These are phyloP conservation scores for Candida broadrunensis DNA, from an alignment of 805 yeast genomes.

Conservation along the genomic window DNA sequence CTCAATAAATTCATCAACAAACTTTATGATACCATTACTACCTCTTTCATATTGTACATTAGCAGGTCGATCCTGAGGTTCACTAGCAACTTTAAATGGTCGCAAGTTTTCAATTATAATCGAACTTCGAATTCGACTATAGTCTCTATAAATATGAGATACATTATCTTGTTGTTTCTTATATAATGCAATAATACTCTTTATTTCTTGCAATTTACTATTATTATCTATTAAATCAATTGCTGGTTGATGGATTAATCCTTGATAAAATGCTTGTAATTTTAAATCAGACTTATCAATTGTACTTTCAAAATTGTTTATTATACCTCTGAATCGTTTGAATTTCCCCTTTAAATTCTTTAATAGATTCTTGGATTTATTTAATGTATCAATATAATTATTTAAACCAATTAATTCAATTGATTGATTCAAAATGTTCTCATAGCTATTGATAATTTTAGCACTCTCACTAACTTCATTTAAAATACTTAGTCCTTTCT, in stretches of 20 bases:
- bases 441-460: conserved; percentile 37
- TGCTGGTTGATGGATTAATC: conserved; percentile 2
- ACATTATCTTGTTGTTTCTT: conserved; percentile 18
- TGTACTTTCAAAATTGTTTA: conserved; percentile 54
- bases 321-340: conserved; percentile 63
- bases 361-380: conserved; percentile 44
- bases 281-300: conserved; percentile 57
- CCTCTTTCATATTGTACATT: conserved; percentile 58
- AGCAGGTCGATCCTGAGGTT: conserved; percentile 29
- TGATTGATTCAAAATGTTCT: conserved; percentile 28
- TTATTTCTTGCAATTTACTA: conserved; percentile 33
- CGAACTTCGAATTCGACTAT: conserved; percentile 18
- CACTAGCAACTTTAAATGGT: conserved; percentile 44
- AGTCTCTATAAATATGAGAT: conserved; percentile 13
- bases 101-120: conserved; percentile 43
- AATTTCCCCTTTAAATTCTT: conserved; percentile 40
- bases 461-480: conserved; percentile 54
- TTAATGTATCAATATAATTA: conserved; percentile 29
- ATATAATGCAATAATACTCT: conserved; percentile 46
- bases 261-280: conserved; percentile 36
- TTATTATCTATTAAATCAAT: conserved; percentile 22
- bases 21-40: conserved; percentile 53
- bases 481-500: conserved; percentile 49
- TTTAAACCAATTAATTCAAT: conserved; percentile 40
- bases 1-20: conserved; percentile 50